Conservation (phyloP, 2,329 filamentous ascomycete species). For the Xylariaceae sp. region DNA sequence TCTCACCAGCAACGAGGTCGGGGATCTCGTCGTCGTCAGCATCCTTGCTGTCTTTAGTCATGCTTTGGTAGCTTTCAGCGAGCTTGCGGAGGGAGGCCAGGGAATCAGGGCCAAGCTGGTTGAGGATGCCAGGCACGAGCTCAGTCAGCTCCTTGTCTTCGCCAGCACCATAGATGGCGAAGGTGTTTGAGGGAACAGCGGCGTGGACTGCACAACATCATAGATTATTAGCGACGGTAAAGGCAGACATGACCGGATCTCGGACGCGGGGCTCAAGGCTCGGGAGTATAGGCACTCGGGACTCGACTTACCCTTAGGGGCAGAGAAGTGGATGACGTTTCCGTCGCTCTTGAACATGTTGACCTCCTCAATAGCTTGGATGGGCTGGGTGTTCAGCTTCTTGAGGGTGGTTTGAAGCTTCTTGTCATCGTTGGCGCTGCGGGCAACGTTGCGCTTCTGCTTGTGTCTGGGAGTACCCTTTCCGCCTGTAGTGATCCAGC, state of each 20-base stretch:
- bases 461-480: conserved; percentile 97
- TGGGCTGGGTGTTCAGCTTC: conserved; percentile 99
- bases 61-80: conserved; percentile 98
- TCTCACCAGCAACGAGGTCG: conserved; percentile 92
- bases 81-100: conserved; percentile 96
- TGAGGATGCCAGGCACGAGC: conserved; percentile 97
- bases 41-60: conserved; percentile 89
- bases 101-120: conserved; percentile 98
- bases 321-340: conserved; percentile 99
- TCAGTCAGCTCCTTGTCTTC: conserved; percentile 99
- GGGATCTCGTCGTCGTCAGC: conserved; percentile 91
- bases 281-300: not conserved
- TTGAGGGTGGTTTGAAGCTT: conserved; percentile 96
- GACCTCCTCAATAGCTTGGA: conserved; percentile 99
- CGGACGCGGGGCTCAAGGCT: not conserved
- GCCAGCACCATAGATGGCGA: conserved; percentile 97
- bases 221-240: not conserved
- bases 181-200: conserved; percentile 95
- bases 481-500: conserved; percentile 50
- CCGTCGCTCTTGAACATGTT: conserved; percentile 99
- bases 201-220: conserved; percentile 68
- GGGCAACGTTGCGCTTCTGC: conserved; percentile 96
- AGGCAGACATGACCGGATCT: not conserved
- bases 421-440: conserved; percentile 95
- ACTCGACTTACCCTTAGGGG: conserved; percentile 77